A percentile compares a stretch with the other conserved stretches of the same genome.
These are phyloP conservation scores for Microdochium paspali DNA, from an alignment of 2,329 filamentous ascomycete species.

Conservation along the genomic window DNA sequence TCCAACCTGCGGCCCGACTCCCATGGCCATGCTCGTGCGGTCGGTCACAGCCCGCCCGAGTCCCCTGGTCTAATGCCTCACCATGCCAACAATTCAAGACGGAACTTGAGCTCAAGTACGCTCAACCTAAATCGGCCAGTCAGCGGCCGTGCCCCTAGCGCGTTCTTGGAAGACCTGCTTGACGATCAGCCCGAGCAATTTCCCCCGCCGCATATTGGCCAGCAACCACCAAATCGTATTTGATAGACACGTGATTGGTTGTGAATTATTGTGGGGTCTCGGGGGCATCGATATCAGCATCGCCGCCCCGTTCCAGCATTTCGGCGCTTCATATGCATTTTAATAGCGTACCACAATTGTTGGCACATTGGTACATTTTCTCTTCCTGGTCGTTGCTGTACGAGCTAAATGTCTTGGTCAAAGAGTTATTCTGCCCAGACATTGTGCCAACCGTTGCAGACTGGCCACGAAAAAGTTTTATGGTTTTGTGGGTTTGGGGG, in stretches of 20 bases:
- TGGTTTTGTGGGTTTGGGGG: no score
- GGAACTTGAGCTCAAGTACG: slow-evolving; percentile 52
- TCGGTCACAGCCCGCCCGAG: slow-evolving; percentile 49
- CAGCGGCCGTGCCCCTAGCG: slow-evolving; percentile 70
- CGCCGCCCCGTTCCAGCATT: no score
- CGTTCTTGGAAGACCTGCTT: slow-evolving; percentile 83
- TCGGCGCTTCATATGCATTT: background rate
- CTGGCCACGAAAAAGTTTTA: no score
- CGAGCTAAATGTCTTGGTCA: background rate
- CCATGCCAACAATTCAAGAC: slow-evolving; percentile 22
- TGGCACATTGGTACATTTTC: background rate
- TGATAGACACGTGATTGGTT: slow-evolving; percentile 1
- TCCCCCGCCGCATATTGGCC: slow-evolving; percentile 26
- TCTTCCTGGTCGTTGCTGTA: background rate
- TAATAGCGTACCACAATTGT: background rate
- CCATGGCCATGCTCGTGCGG: slow-evolving; percentile 36
- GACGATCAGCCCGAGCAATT: slow-evolving; percentile 57
- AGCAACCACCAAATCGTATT: slow-evolving; percentile 12
- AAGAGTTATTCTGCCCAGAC: background rate
- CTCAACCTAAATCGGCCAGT: slow-evolving; percentile 56
- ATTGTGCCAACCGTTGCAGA: no score
- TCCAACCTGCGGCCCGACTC: slow-evolving; percentile 53
- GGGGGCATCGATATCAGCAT: background rate
- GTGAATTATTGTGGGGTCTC: background rate
- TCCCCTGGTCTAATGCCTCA: slow-evolving; percentile 43